A percentile compares a stretch with the other conserved stretches of the same genome.
These are phyloP conservation scores for Russula ochroleuca DNA, from an alignment of 768 basidiomycete genomes.

Conservation along the genomic window DNA sequence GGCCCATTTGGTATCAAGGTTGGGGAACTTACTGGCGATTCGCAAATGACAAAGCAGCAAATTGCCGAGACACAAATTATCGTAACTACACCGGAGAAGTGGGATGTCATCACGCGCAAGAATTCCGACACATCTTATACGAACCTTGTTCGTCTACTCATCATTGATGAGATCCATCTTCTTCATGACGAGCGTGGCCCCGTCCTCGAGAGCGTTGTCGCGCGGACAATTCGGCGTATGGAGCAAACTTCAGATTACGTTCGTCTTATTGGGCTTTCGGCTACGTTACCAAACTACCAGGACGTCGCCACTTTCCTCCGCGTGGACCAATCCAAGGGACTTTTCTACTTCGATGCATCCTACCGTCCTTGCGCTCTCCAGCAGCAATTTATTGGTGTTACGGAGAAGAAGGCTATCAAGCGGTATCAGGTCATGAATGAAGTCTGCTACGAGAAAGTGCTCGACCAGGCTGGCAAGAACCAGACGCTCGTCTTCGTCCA, in stretches of 20 bases:
- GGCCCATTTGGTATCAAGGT: slow-evolving; percentile 71
- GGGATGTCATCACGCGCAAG: slow-evolving; percentile 99
- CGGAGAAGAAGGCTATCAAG: slow-evolving; percentile 99
- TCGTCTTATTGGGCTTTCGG: slow-evolving; percentile 90
- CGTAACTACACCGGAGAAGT: slow-evolving; percentile 98
- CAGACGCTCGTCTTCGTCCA: slow-evolving; percentile 97
- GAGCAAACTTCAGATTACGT: slow-evolving; percentile 93
- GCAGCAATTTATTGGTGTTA: slow-evolving; percentile 95
- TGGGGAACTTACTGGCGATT: slow-evolving; percentile 94
- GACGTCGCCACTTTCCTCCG: slow-evolving; percentile 97
- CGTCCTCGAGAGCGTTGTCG: slow-evolving; percentile 86
- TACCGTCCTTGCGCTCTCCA: slow-evolving; percentile 93
- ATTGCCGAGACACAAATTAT: slow-evolving; percentile 97
- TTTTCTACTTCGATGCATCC: slow-evolving; percentile 96
- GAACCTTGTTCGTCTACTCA: slow-evolving; percentile 92
- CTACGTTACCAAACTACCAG: slow-evolving; percentile 97
- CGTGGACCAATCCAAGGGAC: slow-evolving; percentile 84
- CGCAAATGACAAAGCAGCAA: slow-evolving; percentile 97
- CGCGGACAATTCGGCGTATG: slow-evolving; percentile 88
- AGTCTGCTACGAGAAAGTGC: slow-evolving; percentile 97
- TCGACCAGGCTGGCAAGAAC: slow-evolving; percentile 87
- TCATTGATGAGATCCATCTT: slow-evolving; percentile 97
- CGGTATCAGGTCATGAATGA: slow-evolving; percentile 98
- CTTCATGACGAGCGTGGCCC: slow-evolving; percentile 98
- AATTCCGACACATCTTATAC: slow-evolving; percentile 95